phyloP scores from a whole-genome alignment of 148 eudicot species.

The Cornus controversa region DNA sequence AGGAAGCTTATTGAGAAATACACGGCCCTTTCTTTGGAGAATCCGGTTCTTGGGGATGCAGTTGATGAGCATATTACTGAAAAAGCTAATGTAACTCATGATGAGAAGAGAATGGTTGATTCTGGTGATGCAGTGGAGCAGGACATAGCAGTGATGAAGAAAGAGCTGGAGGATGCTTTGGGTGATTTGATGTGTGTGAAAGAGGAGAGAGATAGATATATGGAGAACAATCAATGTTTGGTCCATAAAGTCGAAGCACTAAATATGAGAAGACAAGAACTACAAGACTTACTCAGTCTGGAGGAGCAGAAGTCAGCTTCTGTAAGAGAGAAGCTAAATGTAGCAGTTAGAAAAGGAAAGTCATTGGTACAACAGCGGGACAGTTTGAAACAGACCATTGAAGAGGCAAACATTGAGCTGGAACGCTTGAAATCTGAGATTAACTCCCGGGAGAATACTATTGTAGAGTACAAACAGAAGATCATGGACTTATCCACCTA shows the following conservation, averaged over 20 bases:
- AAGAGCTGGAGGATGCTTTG: slow-evolving; percentile 57
- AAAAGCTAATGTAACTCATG: slow-evolving; percentile 21
- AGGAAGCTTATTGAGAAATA: slow-evolving; percentile 48
- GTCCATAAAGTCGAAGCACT: slow-evolving; percentile 45
- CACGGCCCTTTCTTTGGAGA: slow-evolving; percentile 21
- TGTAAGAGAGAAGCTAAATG: slow-evolving; percentile 84
- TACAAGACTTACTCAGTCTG: slow-evolving; percentile 66
- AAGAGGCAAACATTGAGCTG: slow-evolving; percentile 58
- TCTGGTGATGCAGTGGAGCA: slow-evolving; percentile 34
- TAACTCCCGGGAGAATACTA: slow-evolving; percentile 42
- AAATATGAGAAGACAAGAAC: slow-evolving; percentile 39
- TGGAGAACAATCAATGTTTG: slow-evolving; percentile 55
- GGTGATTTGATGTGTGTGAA: slow-evolving; percentile 47
- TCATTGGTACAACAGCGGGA: slow-evolving; percentile 90
- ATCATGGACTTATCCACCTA: slow-evolving; percentile 43
- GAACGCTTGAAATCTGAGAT: slow-evolving; percentile 58
- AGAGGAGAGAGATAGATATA: slow-evolving; percentile 54
- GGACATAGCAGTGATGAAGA: slow-evolving; percentile 33
- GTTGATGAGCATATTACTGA: slow-evolving; percentile 21
- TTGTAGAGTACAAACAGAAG: slow-evolving; percentile 52
- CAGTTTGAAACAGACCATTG: slow-evolving; percentile 71
- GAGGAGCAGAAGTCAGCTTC: slow-evolving; percentile 92
- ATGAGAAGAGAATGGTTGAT: slow-evolving; percentile 27
- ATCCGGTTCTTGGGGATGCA: slow-evolving; percentile 26
- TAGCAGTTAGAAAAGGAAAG: slow-evolving; percentile 94